Evolutionary conservation across 768 basidiomycete genomes (phyloP).

Genomic region (Podaxis sp.): DNA sequence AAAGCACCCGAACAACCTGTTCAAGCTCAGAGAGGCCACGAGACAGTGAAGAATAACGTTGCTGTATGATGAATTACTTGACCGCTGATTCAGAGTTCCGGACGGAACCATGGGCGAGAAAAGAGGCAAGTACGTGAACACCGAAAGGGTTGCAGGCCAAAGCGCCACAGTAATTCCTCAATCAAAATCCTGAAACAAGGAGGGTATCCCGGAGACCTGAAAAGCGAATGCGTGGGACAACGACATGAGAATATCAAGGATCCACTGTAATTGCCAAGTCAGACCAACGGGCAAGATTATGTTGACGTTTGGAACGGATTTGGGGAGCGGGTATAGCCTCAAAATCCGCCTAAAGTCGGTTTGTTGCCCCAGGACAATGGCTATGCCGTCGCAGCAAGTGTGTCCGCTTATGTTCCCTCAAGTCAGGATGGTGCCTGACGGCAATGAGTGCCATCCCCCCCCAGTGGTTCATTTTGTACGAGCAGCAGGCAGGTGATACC

Average conservation of each 20-base stretch:
- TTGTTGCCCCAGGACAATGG: not conserved
- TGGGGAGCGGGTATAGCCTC: not conserved
- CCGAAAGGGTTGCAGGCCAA: not conserved
- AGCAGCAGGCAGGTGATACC: not conserved
- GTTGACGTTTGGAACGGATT: not conserved
- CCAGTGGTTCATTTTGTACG: not conserved
- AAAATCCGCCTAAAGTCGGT: constrained; percentile 5
- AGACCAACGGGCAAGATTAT: not conserved
- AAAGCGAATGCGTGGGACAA: not conserved
- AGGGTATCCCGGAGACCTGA: not conserved
- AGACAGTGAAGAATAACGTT: not conserved
- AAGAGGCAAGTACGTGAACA: not conserved
- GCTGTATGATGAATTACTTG: not conserved
- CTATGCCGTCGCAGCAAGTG: not conserved
- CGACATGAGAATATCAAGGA: constrained; percentile 4
- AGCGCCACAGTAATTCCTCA: not conserved
- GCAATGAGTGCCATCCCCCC: not conserved
- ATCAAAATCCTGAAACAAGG: constrained; percentile 6
- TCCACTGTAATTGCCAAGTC: not conserved
- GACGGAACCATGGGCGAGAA: not conserved
- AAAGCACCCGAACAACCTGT: not conserved
- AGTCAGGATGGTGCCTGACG: not conserved
- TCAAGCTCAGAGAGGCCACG: not conserved
- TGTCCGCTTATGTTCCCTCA: not conserved
- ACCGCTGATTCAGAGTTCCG: not conserved